phyloP scores from a whole-genome alignment of 2,329 filamentous ascomycete species.

The Cordyceps cicadae region DNA sequence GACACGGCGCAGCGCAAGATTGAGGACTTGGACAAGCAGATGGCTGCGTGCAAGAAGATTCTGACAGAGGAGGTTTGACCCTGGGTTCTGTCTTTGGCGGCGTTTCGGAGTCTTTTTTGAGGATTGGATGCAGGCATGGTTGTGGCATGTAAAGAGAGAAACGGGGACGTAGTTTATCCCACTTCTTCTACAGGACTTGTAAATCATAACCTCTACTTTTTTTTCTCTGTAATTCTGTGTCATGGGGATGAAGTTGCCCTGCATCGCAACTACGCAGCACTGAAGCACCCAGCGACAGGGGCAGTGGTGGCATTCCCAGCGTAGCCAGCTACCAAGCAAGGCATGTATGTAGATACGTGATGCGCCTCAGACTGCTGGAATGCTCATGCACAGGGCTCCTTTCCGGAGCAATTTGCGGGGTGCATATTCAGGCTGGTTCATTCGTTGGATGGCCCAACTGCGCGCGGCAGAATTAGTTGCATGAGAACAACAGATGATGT shows the following conservation, averaged over 20 bases:
- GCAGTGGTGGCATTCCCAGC: too few species aligned
- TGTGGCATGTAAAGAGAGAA: not conserved
- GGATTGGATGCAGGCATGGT: not conserved
- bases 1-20: conserved; percentile 67
- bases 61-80: conserved; percentile 34
- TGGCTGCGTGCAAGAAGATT: conserved; percentile 62
- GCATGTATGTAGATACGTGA: too few species aligned
- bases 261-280: too few species aligned
- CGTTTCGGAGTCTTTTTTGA: not conserved
- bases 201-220: not conserved
- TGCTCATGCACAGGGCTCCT: too few species aligned
- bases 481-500: not conserved
- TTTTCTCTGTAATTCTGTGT: not conserved
- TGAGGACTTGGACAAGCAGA: conserved; percentile 63
- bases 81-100: not conserved
- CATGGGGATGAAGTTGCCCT: too few species aligned
- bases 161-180: not conserved
- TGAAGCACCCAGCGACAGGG: too few species aligned
- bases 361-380: too few species aligned
- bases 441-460: not conserved
- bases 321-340: too few species aligned
- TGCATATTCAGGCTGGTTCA: not conserved
- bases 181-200: not conserved
- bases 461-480: not conserved
- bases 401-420: not conserved